Base-by-base conservation (phyloP, 2,329 filamentous ascomycete genomes). In the Claviceps sp. region DNA sequence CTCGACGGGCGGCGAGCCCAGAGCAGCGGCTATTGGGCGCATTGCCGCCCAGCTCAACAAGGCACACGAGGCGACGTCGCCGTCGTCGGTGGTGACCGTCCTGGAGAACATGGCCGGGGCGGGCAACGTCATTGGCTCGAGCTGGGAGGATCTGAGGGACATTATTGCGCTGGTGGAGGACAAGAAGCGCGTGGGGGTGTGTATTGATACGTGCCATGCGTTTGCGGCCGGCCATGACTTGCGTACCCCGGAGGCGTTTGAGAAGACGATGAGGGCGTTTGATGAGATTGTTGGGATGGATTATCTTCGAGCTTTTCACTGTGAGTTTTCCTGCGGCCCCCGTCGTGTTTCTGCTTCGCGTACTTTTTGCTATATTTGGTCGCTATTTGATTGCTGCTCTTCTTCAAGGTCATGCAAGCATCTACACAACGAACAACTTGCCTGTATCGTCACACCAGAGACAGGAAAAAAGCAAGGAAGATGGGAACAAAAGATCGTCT, bases 191-290 rank as follows among this genome's bases (percentile, higher is more conserved):
- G 84, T 98, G 2, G 93, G 91, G 46, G 89, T 98, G 17, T 98
- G 93, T 67, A 81, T 98, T 52, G 93, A 98, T 65, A 98, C 93
- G 0, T 98, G 93, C 69, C 93, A 98, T 68, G 83, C 89, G 54
- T 97, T 97, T 67, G 91, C 91, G 0, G 90, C 88, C 0, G 93
- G 93, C 5, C 93, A 97, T 65, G 93, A 98, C 65, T 69, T 98
- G 37, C 81, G 89, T 50, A 81, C 84, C 0, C 84, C 87, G 0
- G 76, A 81, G 49, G 76, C 84, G 0, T 95, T 95, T 65, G 72
- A 78, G 38, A 69, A 75, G 48, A 93, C 89, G 0, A 79, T 97
- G 66, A 66, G 77, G 38, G 75, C 84, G 37, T 95, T 98, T 60
- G 85, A 95, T 58, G 65, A 79, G 10, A 72, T 85, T 5, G 85